phyloP scores from a whole-genome alignment of 345 rosid genomes.

The Erodium maritimum region DNA sequence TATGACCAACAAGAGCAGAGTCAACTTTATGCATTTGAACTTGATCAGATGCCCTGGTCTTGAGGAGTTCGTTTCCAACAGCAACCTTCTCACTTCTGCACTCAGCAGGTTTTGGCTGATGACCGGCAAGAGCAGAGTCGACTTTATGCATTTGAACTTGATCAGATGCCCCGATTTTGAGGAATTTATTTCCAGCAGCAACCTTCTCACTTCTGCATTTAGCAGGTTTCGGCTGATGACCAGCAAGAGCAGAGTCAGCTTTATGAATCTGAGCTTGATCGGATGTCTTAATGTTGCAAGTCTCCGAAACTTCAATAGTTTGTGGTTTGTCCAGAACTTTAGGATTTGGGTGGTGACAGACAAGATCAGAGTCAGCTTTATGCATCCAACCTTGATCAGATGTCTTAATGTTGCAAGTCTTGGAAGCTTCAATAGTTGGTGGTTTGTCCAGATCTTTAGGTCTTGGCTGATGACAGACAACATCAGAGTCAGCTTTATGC shows the following conservation, averaged over 20 bases:
- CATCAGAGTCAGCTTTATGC: slow-evolving; percentile 10
- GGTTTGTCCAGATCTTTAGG: no score
- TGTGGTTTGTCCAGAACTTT: no score
- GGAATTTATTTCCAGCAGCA: no score
- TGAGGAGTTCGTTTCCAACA: slow-evolving; percentile 12
- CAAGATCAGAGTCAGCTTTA: no score
- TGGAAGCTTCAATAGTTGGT: no score
- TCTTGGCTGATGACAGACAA: slow-evolving; percentile 16
- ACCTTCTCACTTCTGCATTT: no score
- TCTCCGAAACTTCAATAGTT: no score
- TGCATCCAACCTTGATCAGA: no score
- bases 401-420: slow-evolving; percentile 24
- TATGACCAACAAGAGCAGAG: slow-evolving; percentile 11
- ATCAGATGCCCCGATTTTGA: no score
- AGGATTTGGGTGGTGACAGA: no score
- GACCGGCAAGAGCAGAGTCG: no score
- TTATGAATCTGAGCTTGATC: slow-evolving; percentile 9
- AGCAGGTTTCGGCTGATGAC: slow-evolving; percentile 15
- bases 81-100: slow-evolving; percentile 17
- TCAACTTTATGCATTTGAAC: slow-evolving; percentile 9
- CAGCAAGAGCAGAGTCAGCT: slow-evolving; percentile 11
- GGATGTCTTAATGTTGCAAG: slow-evolving; percentile 2
- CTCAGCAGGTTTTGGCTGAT: slow-evolving; percentile 7
- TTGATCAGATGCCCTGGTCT: slow-evolving; percentile 7
- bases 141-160: no score